These are phyloP conservation scores for Thelonectria rubi DNA, from an alignment of 2,329 filamentous ascomycete genomes.

Conservation along the genomic window DNA sequence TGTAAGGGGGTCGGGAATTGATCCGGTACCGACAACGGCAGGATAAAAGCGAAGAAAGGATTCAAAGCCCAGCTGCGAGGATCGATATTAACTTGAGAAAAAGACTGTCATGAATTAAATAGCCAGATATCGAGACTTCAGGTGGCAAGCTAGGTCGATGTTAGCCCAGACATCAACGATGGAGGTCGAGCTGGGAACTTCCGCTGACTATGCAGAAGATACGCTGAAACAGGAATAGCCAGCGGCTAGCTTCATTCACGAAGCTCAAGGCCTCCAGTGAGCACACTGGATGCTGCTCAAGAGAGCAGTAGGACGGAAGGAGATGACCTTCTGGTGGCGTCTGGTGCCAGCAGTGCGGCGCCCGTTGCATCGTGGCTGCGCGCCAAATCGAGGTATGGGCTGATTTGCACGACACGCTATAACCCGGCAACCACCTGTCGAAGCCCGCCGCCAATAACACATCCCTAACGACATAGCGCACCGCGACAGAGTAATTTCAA, in stretches of 20 bases:
- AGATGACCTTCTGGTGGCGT: too few species aligned
- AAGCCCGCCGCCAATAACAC: conserved; percentile 2
- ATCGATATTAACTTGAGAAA: conserved; percentile 6
- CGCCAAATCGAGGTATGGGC: too few species aligned
- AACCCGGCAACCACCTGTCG: conserved; percentile 3
- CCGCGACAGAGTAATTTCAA: neutral
- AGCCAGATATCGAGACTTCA: conserved; percentile 4
- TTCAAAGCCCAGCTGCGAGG: conserved; percentile 5
- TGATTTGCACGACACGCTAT: neutral
- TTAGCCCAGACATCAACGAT: conserved; percentile 1
- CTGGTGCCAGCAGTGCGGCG: neutral
- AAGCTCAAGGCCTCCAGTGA: neutral
- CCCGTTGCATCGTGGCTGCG: conserved; percentile 5
- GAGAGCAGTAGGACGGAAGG: too few species aligned
- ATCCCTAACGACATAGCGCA: neutral
- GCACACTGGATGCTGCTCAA: too few species aligned
- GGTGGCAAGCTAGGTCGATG: neutral
- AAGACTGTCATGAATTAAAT: conserved; percentile 1
- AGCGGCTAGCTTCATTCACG: neutral
- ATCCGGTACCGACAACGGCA: conserved; percentile 3
- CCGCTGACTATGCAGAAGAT: conserved; percentile 5
- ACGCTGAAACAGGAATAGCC: conserved; percentile 6
- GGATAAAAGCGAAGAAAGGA: conserved; percentile 5
- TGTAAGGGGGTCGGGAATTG: neutral
- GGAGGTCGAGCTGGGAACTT: conserved; percentile 6